Percentiles rank a stretch among this genome's conserved stretches.
Conservation (phyloP, 2,329 filamentous ascomycete genomes). For the Venturia nashicola region DNA sequence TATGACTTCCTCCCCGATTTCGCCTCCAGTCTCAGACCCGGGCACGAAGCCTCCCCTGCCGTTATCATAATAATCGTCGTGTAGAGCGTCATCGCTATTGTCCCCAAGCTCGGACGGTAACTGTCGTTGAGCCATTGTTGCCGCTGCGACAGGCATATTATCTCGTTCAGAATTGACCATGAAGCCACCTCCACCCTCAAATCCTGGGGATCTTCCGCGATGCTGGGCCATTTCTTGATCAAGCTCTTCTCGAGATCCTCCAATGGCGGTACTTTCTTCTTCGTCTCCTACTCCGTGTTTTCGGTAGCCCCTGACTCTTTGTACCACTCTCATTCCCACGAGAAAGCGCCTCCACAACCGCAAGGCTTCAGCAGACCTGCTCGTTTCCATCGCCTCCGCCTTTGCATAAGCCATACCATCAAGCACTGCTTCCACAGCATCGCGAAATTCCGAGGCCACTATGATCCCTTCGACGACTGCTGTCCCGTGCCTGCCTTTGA, state of each 20-base stretch:
- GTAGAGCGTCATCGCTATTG: constrained; percentile 10
- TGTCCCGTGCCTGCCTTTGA: constrained; percentile 74
- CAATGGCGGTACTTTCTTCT: constrained; percentile 11
- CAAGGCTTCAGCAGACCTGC: constrained; percentile 36
- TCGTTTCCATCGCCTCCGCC: constrained; percentile 48
- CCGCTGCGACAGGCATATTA: neutral
- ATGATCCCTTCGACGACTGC: constrained; percentile 71
- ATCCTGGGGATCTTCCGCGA: neutral
- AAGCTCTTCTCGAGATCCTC: constrained; percentile 6
- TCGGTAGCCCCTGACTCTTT: constrained; percentile 26
- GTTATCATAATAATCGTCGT: constrained; percentile 12
- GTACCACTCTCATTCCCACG: constrained; percentile 53
- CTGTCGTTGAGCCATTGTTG: neutral
- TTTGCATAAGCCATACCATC: constrained; percentile 54
- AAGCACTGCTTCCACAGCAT: constrained; percentile 60
- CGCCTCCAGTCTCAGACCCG: constrained; percentile 24
- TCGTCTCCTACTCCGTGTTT: constrained; percentile 15
- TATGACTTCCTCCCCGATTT: neutral
- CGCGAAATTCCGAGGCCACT: constrained; percentile 57
- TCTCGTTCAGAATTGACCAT: neutral
- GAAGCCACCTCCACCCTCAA: neutral
- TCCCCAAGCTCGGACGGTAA: neutral
- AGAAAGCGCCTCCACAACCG: constrained; percentile 48
- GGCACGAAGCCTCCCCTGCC: constrained; percentile 17
- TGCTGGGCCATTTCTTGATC: constrained; percentile 8